A percentile compares a stretch with the other conserved stretches of the same genome.
phyloP scores from a whole-genome alignment of 1,139 yeast genomes.

The Barnettozyma hawaiiensis region DNA sequence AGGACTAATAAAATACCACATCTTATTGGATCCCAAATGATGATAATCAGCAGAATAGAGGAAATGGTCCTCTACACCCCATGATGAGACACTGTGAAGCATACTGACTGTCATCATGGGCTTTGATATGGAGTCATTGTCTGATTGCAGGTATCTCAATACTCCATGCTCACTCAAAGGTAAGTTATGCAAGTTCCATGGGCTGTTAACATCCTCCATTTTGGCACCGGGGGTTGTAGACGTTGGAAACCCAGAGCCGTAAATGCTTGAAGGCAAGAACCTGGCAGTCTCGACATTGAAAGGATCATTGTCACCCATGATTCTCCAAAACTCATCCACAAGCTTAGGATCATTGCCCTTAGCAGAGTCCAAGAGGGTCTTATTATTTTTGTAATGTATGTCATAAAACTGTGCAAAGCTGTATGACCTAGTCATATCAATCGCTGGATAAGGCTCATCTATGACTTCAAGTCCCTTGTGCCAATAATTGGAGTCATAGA shows the following conservation, averaged over 20 bases:
- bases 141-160: slow-evolving; percentile 35
- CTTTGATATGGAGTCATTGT: slow-evolving; percentile 39
- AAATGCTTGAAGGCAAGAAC: slow-evolving; percentile 37
- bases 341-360: slow-evolving; percentile 3
- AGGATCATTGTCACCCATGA: slow-evolving; percentile 34
- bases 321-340: slow-evolving; percentile 35
- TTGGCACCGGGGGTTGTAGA: slow-evolving; percentile 10
- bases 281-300: slow-evolving; percentile 48
- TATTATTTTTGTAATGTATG: slow-evolving; percentile 38
- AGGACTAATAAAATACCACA: slow-evolving; percentile 85
- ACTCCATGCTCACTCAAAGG: slow-evolving; percentile 55
- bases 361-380: slow-evolving; percentile 16
- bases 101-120: slow-evolving; percentile 56
- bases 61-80: slow-evolving; percentile 76
- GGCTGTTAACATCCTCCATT: slow-evolving; percentile 35
- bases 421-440: slow-evolving; percentile 39
- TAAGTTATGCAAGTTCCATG: slow-evolving; percentile 71
- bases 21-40: slow-evolving; percentile 61
- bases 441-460: slow-evolving; percentile 35
- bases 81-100: slow-evolving; percentile 65
- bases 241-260: slow-evolving; percentile 46
- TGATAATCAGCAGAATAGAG: slow-evolving; percentile 62
- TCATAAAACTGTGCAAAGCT: slow-evolving; percentile 49
- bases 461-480: slow-evolving; percentile 28
- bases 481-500: slow-evolving; percentile 37